Conservation (phyloP, 2,329 filamentous ascomycete genomes). For the Beauveria caledonica region DNA sequence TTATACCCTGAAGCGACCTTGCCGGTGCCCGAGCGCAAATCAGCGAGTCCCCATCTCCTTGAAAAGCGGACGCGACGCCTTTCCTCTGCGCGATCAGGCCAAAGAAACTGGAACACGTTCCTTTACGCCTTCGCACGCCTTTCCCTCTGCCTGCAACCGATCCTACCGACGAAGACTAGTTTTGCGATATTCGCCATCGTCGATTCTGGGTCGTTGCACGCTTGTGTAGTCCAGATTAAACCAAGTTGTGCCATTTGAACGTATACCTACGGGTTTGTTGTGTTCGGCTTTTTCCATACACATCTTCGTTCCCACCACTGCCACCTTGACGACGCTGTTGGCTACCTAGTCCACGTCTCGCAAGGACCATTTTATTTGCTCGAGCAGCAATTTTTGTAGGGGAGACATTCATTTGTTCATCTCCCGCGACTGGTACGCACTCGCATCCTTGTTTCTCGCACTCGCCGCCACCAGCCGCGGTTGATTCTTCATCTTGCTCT, state of each 20-base stretch:
- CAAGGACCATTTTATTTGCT: constrained; percentile 15
- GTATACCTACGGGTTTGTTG: constrained; percentile 22
- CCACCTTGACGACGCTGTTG: constrained; percentile 15
- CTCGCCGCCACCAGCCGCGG: neutral
- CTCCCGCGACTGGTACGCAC: constrained; percentile 63
- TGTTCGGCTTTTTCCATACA: neutral
- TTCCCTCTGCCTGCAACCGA: constrained; percentile 22
- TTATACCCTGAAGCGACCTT: constrained; percentile 9
- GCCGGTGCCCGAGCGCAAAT: constrained; percentile 7
- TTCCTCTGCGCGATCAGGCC: constrained; percentile 19
- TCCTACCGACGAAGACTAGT: constrained; percentile 25
- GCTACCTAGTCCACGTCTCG: constrained; percentile 16
- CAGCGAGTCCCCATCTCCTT: constrained; percentile 10
- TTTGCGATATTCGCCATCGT: constrained; percentile 11
- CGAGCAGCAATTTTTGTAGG: constrained; percentile 45
- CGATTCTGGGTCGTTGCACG: constrained; percentile 11
- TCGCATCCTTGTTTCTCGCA: constrained; percentile 31
- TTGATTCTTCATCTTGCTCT: neutral
- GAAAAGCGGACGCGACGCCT: constrained; percentile 19
- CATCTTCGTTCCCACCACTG: neutral
- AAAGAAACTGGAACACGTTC: constrained; percentile 37
- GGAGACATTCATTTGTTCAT: constrained; percentile 99
- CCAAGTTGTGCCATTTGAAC: constrained; percentile 19
- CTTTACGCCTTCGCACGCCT: constrained; percentile 24
- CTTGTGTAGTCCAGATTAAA: constrained; percentile 23